phyloP scores from a whole-genome alignment of 495 filamentous ascomycete species.

The Aspergillus coremiiformis region DNA sequence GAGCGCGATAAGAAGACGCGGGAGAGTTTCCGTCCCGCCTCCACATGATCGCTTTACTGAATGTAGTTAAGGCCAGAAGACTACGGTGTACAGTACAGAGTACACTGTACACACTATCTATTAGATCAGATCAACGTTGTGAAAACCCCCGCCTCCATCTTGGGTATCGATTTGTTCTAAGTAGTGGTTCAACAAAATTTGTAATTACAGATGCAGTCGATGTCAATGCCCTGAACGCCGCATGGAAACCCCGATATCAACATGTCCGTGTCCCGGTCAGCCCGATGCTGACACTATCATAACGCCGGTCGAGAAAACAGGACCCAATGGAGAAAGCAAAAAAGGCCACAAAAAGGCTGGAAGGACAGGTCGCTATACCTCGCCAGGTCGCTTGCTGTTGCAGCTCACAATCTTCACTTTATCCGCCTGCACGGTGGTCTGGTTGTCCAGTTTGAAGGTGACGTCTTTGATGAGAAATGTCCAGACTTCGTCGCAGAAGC shows the following conservation, averaged over 20 bases:
- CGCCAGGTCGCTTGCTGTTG: slow-evolving; percentile 77
- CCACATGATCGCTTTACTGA: slow-evolving; percentile 1
- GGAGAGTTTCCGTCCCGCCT: slow-evolving; percentile 5
- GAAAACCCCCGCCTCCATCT: neutral
- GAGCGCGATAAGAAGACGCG: neutral
- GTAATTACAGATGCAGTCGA: slow-evolving; percentile 1
- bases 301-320: neutral
- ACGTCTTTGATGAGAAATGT: slow-evolving; percentile 99
- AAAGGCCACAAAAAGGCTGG: neutral
- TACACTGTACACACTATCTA: too few species aligned
- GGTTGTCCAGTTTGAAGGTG: slow-evolving; percentile 90
- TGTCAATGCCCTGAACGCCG: neutral
- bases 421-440: slow-evolving; percentile 56
- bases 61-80: neutral
- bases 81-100: neutral
- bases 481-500: slow-evolving; percentile 99
- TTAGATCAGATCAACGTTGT: too few species aligned
- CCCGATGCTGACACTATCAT: neutral
- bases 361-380: slow-evolving; percentile 34
- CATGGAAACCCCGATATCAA: neutral
- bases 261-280: neutral
- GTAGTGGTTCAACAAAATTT: neutral
- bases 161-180: slow-evolving; percentile 1
- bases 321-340: slow-evolving; percentile 5
- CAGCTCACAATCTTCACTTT: slow-evolving; percentile 98